phyloP scores from a whole-genome alignment of 2,329 filamentous ascomycete genomes.

The Colletotrichum sojae region DNA sequence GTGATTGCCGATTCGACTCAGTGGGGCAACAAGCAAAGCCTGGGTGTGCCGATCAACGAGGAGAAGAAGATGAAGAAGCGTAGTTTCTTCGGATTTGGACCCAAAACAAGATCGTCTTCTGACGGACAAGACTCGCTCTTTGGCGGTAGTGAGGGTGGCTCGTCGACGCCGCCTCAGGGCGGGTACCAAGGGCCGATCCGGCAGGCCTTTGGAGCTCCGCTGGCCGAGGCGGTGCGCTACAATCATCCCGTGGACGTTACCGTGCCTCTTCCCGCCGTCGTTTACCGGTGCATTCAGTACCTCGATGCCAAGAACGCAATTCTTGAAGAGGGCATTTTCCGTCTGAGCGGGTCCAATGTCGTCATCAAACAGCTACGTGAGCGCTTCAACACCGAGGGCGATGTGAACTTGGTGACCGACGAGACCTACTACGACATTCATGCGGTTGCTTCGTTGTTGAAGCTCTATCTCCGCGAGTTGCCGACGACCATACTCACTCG shows the following conservation, averaged over 20 bases:
- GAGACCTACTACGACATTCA: constrained; percentile 95
- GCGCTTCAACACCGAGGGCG: constrained; percentile 93
- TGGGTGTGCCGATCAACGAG: constrained; percentile 67
- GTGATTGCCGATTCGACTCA: constrained; percentile 85
- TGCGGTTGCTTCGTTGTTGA: constrained; percentile 92
- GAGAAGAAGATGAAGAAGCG: constrained; percentile 88
- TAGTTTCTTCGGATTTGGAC: constrained; percentile 79
- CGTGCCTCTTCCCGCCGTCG: constrained; percentile 88
- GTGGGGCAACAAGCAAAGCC: constrained; percentile 85
- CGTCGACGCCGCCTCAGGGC: constrained; percentile 58
- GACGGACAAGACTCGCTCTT: constrained; percentile 72
- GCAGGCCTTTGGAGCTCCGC: constrained; percentile 86
- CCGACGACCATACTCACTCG: constrained; percentile 92
- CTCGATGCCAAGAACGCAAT: constrained; percentile 85
- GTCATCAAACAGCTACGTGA: constrained; percentile 93
- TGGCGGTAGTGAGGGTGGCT: constrained; percentile 62
- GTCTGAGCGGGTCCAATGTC: constrained; percentile 95
- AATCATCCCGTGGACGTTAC: constrained; percentile 81
- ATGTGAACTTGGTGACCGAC: constrained; percentile 87
- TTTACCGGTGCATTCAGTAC: constrained; percentile 96
- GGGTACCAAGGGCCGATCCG: constrained; percentile 69
- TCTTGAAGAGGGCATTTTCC: constrained; percentile 94
- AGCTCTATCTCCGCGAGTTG: constrained; percentile 92
- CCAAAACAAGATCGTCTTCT: constrained; percentile 70
- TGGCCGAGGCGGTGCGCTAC: constrained; percentile 88